Base-by-base conservation (phyloP, 805 yeast species). In the Hanseniaspora pseudoguilliermondii region DNA sequence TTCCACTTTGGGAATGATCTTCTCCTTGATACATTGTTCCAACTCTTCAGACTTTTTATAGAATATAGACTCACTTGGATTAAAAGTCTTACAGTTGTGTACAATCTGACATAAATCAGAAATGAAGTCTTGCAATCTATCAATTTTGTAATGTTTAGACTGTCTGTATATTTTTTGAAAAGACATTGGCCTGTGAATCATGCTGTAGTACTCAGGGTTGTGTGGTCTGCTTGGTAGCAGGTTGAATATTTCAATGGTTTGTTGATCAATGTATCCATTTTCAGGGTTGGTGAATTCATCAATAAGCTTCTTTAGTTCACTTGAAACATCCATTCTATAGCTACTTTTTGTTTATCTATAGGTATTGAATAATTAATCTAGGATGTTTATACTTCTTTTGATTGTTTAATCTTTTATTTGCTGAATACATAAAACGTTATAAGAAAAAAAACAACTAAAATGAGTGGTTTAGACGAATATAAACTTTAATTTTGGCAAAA, bases 61-160 rank as follows among this genome's bases (percentile, higher is more conserved):
- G 54, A 85, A 83, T 18, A 72, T 72, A 0, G 89, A 80, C 15
- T 76, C 81, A 59, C 81, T 82, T 57, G 81, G 81, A 68, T 91
- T 91, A 69, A 83, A 91, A 48, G 83, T 78, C 58, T 86, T 79
- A 2, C 97, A 96, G 65, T 91, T 91, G 89, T 95, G 87, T 0
- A 87, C 78, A 53, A 91, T 84, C 67, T 86, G 95, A 0, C 84
- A 87, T 58, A 90, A 66, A 67, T 90, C 96, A 57, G 73, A 76
- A 39, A 90, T 71, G 66, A 87, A 89, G 47, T 80, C 82, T 61
- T 82, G 84, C 0, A 86, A 79, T 47, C 73, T 73, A 15, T 29
- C 40, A 2, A n/a, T 39, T 5, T 71, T 66, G 70, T 89, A 90
- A 50, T 68, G 69, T 42, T 75, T 72, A 38, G 86, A 69, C 58